phyloP scores from a whole-genome alignment of 75 land plant species.

The Cunninghamia lanceolata region DNA sequence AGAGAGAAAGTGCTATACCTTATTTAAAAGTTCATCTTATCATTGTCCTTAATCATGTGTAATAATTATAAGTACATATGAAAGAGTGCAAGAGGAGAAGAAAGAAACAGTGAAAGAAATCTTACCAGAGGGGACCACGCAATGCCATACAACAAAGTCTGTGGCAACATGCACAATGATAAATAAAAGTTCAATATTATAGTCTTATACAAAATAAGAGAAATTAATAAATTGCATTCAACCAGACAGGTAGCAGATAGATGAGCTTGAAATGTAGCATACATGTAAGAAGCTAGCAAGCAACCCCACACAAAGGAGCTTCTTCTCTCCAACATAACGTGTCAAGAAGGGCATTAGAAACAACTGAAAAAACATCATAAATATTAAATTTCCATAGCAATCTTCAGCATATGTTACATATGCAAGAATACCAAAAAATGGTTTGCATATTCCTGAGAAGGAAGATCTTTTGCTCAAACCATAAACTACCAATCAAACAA shows the following conservation, averaged over 20 bases:
- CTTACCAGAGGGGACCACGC: constrained; percentile 53
- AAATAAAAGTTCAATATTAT: not conserved
- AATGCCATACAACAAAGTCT: constrained; percentile 42
- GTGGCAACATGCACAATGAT: constrained; percentile 11
- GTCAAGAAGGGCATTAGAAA: constrained; percentile 60
- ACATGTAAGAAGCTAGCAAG: constrained; percentile 50
- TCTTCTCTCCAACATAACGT: constrained; percentile 45
- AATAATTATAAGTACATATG: not conserved
- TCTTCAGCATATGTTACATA: not conserved
- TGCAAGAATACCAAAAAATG: not conserved
- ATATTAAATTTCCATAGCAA: not conserved
- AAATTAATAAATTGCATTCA: not conserved
- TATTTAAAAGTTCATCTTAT: not conserved
- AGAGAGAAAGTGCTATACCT: not conserved
- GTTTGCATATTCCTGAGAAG: not conserved
- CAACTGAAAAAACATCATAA: constrained; percentile 33
- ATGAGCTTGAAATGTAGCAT: constrained; percentile 11
- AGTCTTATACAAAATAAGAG: not conserved
- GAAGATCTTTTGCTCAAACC: not conserved
- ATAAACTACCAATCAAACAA: not conserved
- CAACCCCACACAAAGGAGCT: constrained; percentile 53
- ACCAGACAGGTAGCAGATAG: not conserved
- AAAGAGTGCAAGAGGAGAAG: constrained; percentile 2
- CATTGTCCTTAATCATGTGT: not conserved
- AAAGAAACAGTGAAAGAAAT: not conserved